Evolutionary conservation across 495 filamentous ascomycete species (phyloP).

Genomic region (Trichoderma erinaceum): DNA sequence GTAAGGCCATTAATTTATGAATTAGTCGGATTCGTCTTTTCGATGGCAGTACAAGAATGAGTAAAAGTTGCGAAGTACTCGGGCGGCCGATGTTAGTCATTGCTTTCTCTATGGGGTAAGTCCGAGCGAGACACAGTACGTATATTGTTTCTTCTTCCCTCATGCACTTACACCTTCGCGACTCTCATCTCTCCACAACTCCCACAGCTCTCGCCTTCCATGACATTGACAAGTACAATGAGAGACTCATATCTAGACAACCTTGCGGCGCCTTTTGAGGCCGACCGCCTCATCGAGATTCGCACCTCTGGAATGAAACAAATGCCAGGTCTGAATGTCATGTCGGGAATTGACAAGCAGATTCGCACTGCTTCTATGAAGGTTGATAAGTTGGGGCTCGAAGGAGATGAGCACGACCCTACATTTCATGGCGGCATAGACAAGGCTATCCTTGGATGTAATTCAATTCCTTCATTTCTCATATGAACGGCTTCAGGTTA

Average conservation of each 20-base stretch:
- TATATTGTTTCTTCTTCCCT: background rate
- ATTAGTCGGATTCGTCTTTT: no score
- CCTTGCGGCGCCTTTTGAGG: conserved; percentile 35
- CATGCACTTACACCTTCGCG: background rate
- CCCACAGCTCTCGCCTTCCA: background rate
- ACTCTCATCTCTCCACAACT: background rate
- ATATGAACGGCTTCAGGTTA: background rate
- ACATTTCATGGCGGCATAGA: conserved; percentile 50
- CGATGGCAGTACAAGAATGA: no score
- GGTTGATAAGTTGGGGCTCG: conserved; percentile 41
- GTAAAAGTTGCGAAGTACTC: no score
- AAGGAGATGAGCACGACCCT: conserved; percentile 51
- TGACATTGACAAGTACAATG: background rate
- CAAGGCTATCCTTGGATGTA: conserved; percentile 53
- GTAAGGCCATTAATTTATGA: no score
- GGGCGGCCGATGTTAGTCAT: background rate
- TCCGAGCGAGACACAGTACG: background rate
- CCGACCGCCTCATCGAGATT: conserved; percentile 45
- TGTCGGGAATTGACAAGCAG: conserved; percentile 49
- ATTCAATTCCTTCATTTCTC: conserved; percentile 14
- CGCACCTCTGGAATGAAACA: conserved; percentile 47
- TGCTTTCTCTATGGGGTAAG: background rate
- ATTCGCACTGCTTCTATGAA: conserved; percentile 32
- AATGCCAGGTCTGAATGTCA: conserved; percentile 36
- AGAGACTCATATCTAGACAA: conserved; percentile 22